phyloP scores from a whole-genome alignment of 1,284 basidiomycete genomes.

The Rhodotorula sp. region DNA sequence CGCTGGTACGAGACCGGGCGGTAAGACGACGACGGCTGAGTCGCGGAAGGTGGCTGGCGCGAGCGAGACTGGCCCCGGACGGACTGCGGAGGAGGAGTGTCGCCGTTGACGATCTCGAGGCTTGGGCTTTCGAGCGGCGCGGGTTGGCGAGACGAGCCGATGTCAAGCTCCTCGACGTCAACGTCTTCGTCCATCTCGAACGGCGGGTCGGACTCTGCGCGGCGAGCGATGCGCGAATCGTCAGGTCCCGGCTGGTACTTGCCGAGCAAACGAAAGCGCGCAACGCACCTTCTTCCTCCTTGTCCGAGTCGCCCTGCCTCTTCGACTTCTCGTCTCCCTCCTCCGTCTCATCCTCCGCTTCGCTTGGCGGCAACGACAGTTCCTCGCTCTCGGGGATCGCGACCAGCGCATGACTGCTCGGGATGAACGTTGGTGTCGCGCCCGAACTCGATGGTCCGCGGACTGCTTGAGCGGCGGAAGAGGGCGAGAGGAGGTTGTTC shows the following conservation, averaged over 20 bases:
- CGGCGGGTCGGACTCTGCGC: slow-evolving; percentile 23
- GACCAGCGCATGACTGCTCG: slow-evolving; percentile 21
- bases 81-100: background rate
- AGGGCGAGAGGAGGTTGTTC: too few species aligned
- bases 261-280: background rate
- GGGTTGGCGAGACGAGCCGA: background rate
- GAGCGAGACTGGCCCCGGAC: background rate
- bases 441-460: background rate
- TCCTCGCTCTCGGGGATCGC: slow-evolving; percentile 37
- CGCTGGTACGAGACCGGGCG: slow-evolving; percentile 22
- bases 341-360: background rate
- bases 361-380: slow-evolving; percentile 13
- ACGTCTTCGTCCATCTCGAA: slow-evolving; percentile 45
- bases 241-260: too few species aligned
- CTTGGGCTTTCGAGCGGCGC: background rate
- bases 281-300: background rate
- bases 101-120: background rate
- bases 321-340: background rate
- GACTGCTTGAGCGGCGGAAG: too few species aligned
- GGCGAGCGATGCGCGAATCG: background rate
- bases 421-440: slow-evolving; percentile 17
- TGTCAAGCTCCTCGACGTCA: slow-evolving; percentile 10
- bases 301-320: background rate
- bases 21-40: slow-evolving; percentile 3
- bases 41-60: background rate